Evolutionary conservation across 257 asterid genomes (phyloP).

Genomic region (Pogostemon cablin): DNA sequence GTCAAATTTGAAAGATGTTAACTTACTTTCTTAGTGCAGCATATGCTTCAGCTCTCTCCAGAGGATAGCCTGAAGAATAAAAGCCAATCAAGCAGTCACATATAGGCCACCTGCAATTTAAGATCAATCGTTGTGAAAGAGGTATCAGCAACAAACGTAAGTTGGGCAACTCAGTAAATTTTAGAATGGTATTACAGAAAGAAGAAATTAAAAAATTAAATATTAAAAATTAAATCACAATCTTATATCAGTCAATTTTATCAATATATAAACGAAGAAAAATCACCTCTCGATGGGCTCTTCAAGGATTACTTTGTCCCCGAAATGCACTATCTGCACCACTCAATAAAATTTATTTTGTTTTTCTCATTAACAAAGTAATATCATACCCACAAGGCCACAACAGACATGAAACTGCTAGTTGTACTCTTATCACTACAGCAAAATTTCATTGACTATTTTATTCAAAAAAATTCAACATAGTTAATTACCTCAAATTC

Average conservation of each 20-base stretch:
- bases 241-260: not conserved
- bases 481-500: conserved; percentile 74
- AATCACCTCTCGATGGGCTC: conserved; percentile 87
- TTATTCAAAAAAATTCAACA: not conserved
- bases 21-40: conserved; percentile 88
- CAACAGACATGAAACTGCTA: conserved; percentile 16
- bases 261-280: conserved; percentile 22
- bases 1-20: not conserved
- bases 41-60: conserved; percentile 92
- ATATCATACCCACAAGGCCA: conserved; percentile 9
- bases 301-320: conserved; percentile 85
- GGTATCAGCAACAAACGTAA: conserved; percentile 20
- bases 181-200: not conserved
- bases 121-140: conserved; percentile 16
- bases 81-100: conserved; percentile 94
- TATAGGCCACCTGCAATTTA: conserved; percentile 84
- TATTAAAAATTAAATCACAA: conserved; percentile 6
- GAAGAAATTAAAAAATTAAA: not conserved
- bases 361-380: not conserved
- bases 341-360: conserved; percentile 4
- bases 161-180: not conserved
- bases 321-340: conserved; percentile 79
- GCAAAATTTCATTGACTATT: not conserved
- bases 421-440: not conserved
- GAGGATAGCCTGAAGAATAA: conserved; percentile 82